Evolutionary conservation across 495 filamentous ascomycete genomes (phyloP).

Genomic region (Penicillium lividum): DNA sequence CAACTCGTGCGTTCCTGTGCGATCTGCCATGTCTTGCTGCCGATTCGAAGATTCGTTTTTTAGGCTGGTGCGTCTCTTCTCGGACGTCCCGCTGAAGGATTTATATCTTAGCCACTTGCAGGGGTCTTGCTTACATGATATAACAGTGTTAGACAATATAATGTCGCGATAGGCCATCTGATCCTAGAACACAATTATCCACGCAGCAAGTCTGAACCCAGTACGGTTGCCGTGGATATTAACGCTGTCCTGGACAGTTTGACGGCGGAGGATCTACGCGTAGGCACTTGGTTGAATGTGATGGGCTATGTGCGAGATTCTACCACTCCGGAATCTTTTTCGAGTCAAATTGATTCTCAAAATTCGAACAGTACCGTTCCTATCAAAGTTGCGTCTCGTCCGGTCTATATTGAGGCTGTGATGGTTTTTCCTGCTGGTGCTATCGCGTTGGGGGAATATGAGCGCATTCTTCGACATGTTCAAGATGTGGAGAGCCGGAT

Average conservation of each 20-base stretch:
- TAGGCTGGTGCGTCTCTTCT: constrained; percentile 72
- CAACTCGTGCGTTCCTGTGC: constrained; percentile 66
- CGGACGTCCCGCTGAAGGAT: neutral
- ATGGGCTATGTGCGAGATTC: constrained; percentile 70
- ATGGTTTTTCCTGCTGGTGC: constrained; percentile 66
- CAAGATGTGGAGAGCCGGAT: constrained; percentile 35
- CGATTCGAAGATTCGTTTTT: constrained; percentile 81
- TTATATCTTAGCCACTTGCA: constrained; percentile 1
- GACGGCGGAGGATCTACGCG: constrained; percentile 61
- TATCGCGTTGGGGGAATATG: constrained; percentile 65
- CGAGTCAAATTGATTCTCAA: constrained; percentile 12
- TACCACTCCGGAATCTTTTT: constrained; percentile 12
- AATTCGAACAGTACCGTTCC: neutral
- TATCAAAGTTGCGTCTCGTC: constrained; percentile 18
- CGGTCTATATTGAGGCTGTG: constrained; percentile 60
- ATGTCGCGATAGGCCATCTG: constrained; percentile 56
- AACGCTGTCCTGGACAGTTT: constrained; percentile 66
- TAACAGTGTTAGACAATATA: constrained; percentile 69
- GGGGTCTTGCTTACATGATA: neutral
- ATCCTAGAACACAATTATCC: constrained; percentile 69
- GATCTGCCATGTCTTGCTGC: constrained; percentile 53
- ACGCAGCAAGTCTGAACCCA: constrained; percentile 25
- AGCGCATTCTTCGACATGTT: constrained; percentile 43
- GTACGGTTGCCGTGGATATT: constrained; percentile 65
- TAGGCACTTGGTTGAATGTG: constrained; percentile 90